Percentiles rank a stretch among this genome's conserved stretches.
Conservation (phyloP, 148 eudicot genomes). For the Vaccinium vitisidaea region DNA sequence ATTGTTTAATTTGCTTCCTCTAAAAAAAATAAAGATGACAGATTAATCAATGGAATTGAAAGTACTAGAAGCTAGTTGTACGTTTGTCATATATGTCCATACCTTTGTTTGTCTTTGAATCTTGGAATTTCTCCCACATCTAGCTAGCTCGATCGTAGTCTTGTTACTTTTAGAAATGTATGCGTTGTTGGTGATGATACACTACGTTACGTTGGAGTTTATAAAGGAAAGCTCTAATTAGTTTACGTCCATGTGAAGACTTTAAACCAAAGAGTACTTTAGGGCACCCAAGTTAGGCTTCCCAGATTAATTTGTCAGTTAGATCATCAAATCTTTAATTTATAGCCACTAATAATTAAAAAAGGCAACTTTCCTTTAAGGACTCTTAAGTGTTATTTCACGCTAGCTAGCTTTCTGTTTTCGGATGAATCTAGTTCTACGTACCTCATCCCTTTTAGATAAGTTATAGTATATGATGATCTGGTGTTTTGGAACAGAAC, state of each 20-base stretch:
- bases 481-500: neutral
- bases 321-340: neutral
- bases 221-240: neutral
- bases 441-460: neutral
- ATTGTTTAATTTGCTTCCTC: too few relatives aligned
- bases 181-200: neutral
- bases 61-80: too few relatives aligned
- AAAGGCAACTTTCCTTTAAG: neutral
- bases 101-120: conserved; percentile 13
- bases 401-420: neutral
- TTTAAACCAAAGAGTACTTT: neutral
- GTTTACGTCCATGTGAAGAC: neutral
- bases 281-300: neutral
- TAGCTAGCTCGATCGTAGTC: neutral
- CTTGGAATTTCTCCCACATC: conserved; percentile 24
- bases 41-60: too few relatives aligned
- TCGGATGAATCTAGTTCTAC: neutral
- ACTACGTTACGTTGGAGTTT: neutral
- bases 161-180: neutral
- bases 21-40: too few relatives aligned
- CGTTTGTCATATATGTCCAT: neutral
- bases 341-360: neutral
- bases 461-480: neutral
- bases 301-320: neutral
- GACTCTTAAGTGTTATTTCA: neutral